Evolutionary conservation across 208 protist species (phyloP).

Genomic region (Trichomonas vaginalis): DNA sequence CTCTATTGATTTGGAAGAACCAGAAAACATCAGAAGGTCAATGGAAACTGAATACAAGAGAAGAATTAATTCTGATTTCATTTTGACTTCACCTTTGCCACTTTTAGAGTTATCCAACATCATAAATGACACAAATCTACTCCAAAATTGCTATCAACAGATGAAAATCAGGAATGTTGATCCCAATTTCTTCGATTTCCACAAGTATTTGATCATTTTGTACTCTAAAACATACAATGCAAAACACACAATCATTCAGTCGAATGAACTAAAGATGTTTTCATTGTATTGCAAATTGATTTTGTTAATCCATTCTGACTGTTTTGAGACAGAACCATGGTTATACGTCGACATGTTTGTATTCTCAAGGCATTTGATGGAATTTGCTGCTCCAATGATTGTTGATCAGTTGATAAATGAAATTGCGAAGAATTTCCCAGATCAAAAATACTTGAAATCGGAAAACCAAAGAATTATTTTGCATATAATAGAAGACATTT

Average conservation of each 20-base stretch:
- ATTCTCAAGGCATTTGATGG: neutral
- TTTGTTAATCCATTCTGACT: neutral
- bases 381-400: neutral
- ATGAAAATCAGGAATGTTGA: neutral
- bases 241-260: neutral
- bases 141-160: neutral
- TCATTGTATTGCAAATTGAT: neutral
- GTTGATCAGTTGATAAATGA: neutral
- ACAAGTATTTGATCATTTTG: neutral
- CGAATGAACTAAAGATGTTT: neutral
- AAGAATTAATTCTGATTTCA: neutral
- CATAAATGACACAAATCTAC: neutral
- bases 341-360: neutral
- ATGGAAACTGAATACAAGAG: neutral
- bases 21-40: neutral
- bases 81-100: neutral
- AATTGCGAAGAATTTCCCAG: neutral
- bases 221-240: neutral
- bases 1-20: neutral
- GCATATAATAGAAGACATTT: constrained; percentile 2
- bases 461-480: neutral
- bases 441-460: neutral
- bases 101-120: neutral
- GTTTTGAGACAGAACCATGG: neutral
- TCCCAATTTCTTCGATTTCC: neutral